A percentile compares a stretch with the other conserved stretches of the same genome.
Conservation (phyloP, 768 basidiomycete species). For the Amanita jacksonii region DNA sequence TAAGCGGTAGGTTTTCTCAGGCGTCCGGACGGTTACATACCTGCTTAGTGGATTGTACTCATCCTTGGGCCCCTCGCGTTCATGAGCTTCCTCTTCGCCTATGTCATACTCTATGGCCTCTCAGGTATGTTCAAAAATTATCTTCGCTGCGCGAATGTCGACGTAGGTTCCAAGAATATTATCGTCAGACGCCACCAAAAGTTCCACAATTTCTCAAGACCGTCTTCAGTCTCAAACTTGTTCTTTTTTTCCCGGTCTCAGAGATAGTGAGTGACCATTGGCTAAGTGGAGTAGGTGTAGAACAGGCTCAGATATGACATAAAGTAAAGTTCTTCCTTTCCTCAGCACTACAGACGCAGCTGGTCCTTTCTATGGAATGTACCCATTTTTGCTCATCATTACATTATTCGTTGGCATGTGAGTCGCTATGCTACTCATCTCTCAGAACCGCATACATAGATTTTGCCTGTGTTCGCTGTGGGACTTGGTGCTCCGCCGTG, state of each 20-base stretch:
- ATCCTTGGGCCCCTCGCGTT: conserved; percentile 76
- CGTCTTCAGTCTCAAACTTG: conserved; percentile 82
- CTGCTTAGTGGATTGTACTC: conserved; percentile 82
- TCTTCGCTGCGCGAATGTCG: neutral
- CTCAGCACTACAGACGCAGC: conserved; percentile 82
- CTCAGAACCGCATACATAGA: conserved; percentile 93
- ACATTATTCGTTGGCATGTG: conserved; percentile 85
- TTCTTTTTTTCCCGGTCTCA: conserved; percentile 91
- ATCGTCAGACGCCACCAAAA: conserved; percentile 87
- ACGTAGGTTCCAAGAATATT: conserved; percentile 53
- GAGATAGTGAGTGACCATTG: conserved; percentile 90
- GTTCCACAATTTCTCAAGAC: conserved; percentile 90
- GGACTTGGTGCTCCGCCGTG: conserved; percentile 90
- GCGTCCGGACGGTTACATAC: conserved; percentile 34
- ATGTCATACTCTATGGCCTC: conserved; percentile 77
- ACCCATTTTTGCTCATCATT: conserved; percentile 71
- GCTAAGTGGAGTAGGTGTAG: conserved; percentile 65
- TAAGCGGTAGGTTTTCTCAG: conserved; percentile 84
- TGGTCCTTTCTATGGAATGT: conserved; percentile 92
- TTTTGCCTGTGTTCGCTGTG: conserved; percentile 90
- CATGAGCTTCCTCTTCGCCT: conserved; percentile 68
- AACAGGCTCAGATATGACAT: neutral
- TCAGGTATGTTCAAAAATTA: conserved; percentile 47
- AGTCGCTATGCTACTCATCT: conserved; percentile 69
- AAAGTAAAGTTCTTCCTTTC: conserved; percentile 11